phyloP scores from a whole-genome alignment of 495 filamentous ascomycete species.

The Cenococcum geophilum region DNA sequence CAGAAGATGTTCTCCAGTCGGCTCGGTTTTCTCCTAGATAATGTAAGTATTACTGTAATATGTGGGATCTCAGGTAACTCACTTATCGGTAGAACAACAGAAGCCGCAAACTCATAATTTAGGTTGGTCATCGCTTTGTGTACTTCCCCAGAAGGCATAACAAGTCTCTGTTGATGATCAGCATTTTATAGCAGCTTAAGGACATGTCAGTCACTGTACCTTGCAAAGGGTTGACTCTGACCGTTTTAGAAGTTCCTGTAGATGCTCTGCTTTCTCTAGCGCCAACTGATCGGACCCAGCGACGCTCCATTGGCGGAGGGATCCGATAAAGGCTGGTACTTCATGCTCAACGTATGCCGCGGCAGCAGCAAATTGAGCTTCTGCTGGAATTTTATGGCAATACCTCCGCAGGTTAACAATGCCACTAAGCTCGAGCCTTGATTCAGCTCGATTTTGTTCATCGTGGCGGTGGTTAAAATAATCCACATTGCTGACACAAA shows the following conservation, averaged over 20 bases:
- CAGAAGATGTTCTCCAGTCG: conserved; percentile 14
- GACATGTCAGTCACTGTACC: not conserved
- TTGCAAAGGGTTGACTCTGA: conserved; percentile 12
- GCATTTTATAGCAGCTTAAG: not conserved
- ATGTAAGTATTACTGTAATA: not conserved
- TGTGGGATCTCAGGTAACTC: not conserved
- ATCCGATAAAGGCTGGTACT: conserved; percentile 23
- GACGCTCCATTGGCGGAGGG: conserved; percentile 19
- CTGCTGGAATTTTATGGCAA: conserved; percentile 20
- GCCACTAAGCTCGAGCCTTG: conserved; percentile 19
- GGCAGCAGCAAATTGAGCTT: conserved; percentile 14
- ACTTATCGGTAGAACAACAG: conserved; percentile 18
- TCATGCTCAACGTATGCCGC: conserved; percentile 14
- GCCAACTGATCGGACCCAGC: conserved; percentile 1
- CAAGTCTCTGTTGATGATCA: conserved; percentile 12
- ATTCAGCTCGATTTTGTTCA: conserved; percentile 15
- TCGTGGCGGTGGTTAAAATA: conserved; percentile 22
- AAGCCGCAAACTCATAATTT: conserved; percentile 16
- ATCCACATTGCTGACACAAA: conserved; percentile 20
- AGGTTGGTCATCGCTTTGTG: conserved; percentile 10
- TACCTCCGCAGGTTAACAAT: conserved; percentile 16
- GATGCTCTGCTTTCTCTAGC: not conserved
- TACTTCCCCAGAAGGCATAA: conserved; percentile 16
- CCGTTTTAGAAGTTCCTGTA: conserved; percentile 10
- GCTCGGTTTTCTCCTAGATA: conserved; percentile 12